Percentiles rank a stretch among this genome's conserved stretches.
Evolutionary conservation across 495 filamentous ascomycete genomes (phyloP).

Genomic region (Trichoderma orchidacearum): DNA sequence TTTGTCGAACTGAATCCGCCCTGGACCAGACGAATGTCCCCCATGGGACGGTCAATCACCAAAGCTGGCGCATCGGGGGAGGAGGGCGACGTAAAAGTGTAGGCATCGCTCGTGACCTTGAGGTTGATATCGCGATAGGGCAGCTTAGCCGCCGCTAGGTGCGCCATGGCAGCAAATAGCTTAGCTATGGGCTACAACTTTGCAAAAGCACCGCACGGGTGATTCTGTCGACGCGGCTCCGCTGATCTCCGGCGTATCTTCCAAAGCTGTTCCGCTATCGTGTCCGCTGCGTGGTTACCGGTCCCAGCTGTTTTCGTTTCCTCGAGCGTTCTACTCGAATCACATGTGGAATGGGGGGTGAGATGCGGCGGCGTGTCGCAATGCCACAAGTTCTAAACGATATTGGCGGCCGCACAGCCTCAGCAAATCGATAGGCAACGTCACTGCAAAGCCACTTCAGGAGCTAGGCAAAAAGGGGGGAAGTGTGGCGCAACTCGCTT

Average conservation of each 20-base stretch:
- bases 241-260: not conserved
- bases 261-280: not conserved
- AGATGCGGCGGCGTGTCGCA: not conserved
- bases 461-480: not conserved
- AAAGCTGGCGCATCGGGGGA: constrained; percentile 77
- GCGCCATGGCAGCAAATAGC: constrained; percentile 2
- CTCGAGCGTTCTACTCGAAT: not conserved
- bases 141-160: constrained; percentile 14
- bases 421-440: not conserved
- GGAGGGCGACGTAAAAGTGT: constrained; percentile 93
- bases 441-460: not conserved
- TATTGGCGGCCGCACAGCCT: not conserved
- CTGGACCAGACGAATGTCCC: constrained; percentile 76
- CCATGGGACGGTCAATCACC: constrained; percentile 82
- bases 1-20: constrained; percentile 58
- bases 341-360: not conserved
- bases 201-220: not conserved
- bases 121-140: constrained; percentile 96
- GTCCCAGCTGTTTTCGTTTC: not conserved
- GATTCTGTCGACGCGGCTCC: not conserved
- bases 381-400: not conserved
- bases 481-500: not conserved
- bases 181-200: not conserved
- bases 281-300: not conserved
- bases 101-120: constrained; percentile 77